A percentile compares a stretch with the other conserved stretches of the same genome.
Conservation (phyloP, 116 monocot species). For the Zostera marina region DNA sequence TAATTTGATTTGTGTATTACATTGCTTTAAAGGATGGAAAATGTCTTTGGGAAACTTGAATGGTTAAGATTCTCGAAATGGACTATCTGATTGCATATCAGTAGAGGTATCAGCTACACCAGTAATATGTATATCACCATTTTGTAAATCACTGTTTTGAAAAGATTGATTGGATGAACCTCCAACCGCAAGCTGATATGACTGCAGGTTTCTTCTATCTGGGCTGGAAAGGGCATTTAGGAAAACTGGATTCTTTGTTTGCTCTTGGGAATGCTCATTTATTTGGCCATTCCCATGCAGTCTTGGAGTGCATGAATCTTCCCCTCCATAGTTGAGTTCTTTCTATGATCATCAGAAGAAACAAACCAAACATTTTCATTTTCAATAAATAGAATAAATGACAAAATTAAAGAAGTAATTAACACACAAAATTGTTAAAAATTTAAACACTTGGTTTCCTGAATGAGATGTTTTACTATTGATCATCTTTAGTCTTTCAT, state of each 20-base stretch:
- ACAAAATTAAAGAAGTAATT: no score
- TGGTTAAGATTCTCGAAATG: neutral
- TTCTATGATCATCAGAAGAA: conserved; percentile 21
- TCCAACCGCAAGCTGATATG: conserved; percentile 31
- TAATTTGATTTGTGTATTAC: neutral
- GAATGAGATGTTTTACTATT: no score
- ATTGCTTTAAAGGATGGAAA: neutral
- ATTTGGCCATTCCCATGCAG: conserved; percentile 16
- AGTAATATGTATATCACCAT: conserved; percentile 22
- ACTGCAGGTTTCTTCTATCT: conserved; percentile 47
- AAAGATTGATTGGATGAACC: neutral
- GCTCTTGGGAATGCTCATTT: conserved; percentile 22
- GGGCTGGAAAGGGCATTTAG: conserved; percentile 65
- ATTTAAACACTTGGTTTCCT: no score
- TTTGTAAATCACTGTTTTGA: conserved; percentile 7
- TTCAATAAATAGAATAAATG: no score
- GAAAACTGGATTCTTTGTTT: conserved; percentile 45
- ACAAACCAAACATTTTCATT: neutral
- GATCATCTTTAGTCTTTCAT: no score
- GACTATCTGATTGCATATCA: conserved; percentile 48
- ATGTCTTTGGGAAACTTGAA: neutral
- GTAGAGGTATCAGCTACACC: conserved; percentile 32
- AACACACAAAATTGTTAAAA: no score
- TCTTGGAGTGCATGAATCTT: conserved; percentile 40
- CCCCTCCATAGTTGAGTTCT: conserved; percentile 54